Conservation (phyloP, 352 stramenopile species). For the Phytophthora parvispora region DNA sequence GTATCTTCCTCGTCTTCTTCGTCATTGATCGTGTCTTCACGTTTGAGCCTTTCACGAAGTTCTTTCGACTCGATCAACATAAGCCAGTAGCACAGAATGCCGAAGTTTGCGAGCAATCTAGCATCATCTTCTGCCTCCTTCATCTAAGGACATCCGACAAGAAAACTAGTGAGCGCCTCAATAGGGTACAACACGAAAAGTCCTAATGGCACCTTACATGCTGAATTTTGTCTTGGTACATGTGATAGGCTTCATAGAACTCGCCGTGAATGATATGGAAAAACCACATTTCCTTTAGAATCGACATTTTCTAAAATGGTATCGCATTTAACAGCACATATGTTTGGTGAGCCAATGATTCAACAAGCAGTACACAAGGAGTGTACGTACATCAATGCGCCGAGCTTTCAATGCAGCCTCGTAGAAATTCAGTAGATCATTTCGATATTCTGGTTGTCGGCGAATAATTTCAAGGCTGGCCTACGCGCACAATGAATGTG, state of each 20-base stretch:
- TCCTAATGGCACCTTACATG: slow-evolving; percentile 39
- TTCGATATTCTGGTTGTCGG: slow-evolving; percentile 55
- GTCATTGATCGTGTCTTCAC: slow-evolving; percentile 26
- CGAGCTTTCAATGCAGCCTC: slow-evolving; percentile 49
- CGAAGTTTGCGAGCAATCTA: slow-evolving; percentile 74
- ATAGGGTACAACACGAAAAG: no score
- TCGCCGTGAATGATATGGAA: slow-evolving; percentile 77
- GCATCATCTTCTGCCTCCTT: slow-evolving; percentile 65
- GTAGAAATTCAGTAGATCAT: slow-evolving; percentile 70
- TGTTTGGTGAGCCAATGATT: no score
- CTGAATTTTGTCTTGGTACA: slow-evolving; percentile 84
- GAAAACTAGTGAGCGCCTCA: no score
- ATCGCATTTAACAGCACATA: slow-evolving; percentile 1
- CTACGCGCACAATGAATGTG: slow-evolving; percentile 39
- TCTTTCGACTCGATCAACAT: slow-evolving; percentile 83
- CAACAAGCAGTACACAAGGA: not conserved
- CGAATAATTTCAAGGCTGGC: slow-evolving; percentile 84
- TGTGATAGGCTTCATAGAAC: slow-evolving; percentile 83
- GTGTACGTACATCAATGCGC: slow-evolving; percentile 57
- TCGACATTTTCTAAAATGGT: slow-evolving; percentile 57
- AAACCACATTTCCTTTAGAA: slow-evolving; percentile 82
- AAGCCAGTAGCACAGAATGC: slow-evolving; percentile 88
- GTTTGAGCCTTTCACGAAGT: slow-evolving; percentile 60
- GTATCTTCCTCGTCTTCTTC: slow-evolving; percentile 37
- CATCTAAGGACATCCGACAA: slow-evolving; percentile 10